Conservation (phyloP, 805 yeast species). For the Blastobotrys chiropterorum region DNA sequence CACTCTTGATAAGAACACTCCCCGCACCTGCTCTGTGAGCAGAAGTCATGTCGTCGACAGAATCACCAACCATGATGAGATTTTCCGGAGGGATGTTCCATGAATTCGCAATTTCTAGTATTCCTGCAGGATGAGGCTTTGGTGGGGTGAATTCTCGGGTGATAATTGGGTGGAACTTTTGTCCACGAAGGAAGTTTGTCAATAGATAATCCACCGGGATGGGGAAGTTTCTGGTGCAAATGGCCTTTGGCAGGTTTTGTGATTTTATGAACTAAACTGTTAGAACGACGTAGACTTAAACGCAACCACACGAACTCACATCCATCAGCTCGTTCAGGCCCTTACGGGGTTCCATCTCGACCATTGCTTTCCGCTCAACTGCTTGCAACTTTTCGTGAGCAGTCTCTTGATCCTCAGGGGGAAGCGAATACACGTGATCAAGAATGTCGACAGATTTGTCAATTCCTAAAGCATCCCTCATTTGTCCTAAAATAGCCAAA, state of each 20-base stretch:
- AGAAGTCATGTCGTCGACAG: constrained; percentile 60
- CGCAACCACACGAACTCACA: constrained; percentile 10
- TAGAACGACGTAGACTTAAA: neutral
- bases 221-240: constrained; percentile 56
- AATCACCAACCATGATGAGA: constrained; percentile 68
- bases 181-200: constrained; percentile 37
- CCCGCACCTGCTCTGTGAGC: constrained; percentile 59
- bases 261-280: neutral
- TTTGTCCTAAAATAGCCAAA: constrained; percentile 35
- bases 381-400: constrained; percentile 44
- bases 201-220: constrained; percentile 51
- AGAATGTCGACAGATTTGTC: constrained; percentile 45
- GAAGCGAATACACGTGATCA: constrained; percentile 41
- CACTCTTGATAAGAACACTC: constrained; percentile 48
- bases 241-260: constrained; percentile 39
- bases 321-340: constrained; percentile 43
- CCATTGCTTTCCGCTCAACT: constrained; percentile 62
- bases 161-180: constrained; percentile 43
- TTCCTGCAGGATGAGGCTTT: constrained; percentile 61
- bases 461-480: constrained; percentile 55
- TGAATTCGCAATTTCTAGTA: constrained; percentile 45
- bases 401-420: constrained; percentile 32
- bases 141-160: constrained; percentile 64
- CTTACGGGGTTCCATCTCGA: constrained; percentile 42
- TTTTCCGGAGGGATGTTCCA: constrained; percentile 44